Conservation (phyloP, 2,329 filamentous ascomycete species). For the Penicillium sp. region DNA sequence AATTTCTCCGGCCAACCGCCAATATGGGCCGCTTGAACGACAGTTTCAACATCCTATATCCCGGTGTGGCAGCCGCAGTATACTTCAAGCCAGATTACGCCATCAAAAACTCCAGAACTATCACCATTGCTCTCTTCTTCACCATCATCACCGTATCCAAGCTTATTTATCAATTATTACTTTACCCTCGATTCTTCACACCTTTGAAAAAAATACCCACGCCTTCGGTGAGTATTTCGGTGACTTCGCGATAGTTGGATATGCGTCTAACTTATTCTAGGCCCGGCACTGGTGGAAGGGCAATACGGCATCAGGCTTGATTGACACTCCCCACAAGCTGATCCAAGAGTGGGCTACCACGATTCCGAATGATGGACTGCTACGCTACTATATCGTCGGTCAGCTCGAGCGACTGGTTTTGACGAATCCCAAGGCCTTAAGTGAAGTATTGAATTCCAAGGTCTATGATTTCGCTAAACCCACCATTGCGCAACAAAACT, state of each 20-base stretch:
- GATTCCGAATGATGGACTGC: constrained; percentile 66
- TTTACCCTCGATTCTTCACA: constrained; percentile 61
- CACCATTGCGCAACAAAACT: constrained; percentile 40
- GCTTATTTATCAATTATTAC: constrained; percentile 40
- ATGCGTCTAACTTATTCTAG: constrained; percentile 21
- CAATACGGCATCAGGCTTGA: constrained; percentile 40
- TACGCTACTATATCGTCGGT: constrained; percentile 64
- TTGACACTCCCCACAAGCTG: constrained; percentile 41
- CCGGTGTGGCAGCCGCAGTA: constrained; percentile 17
- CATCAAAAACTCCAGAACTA: constrained; percentile 27
- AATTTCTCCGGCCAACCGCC: neutral
- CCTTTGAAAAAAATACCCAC: constrained; percentile 59
- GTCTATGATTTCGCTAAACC: constrained; percentile 72
- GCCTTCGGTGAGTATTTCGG: constrained; percentile 44
- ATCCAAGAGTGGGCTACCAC: constrained; percentile 54
- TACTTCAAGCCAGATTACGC: constrained; percentile 30
- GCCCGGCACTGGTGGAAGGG: constrained; percentile 47
- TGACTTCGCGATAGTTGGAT: neutral
- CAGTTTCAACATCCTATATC: constrained; percentile 12
- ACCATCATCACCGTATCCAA: constrained; percentile 22
- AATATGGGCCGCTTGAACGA: neutral
- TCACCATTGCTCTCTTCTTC: constrained; percentile 25
- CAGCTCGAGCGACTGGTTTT: constrained; percentile 65
- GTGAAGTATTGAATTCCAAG: constrained; percentile 67
- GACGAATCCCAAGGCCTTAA: constrained; percentile 63